Conservation (phyloP, 805 yeast species). For the Priceomyces castillae region DNA sequence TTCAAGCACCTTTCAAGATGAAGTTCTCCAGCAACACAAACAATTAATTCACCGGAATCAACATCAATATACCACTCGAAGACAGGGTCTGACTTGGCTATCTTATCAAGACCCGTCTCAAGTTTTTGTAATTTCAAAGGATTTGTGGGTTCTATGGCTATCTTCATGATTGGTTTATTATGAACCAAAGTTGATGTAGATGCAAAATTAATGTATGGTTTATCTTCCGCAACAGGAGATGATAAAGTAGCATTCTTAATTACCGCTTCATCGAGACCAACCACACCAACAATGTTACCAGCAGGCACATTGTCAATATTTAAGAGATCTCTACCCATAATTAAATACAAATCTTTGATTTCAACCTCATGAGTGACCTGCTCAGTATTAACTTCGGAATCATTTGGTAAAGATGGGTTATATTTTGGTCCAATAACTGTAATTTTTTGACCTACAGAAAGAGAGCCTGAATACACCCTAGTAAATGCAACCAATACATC, state of each 20-base stretch:
- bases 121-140: conserved; percentile 75
- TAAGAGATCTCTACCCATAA: conserved; percentile 91
- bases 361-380: conserved; percentile 57
- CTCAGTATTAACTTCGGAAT: conserved; percentile 37
- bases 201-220: conserved; percentile 68
- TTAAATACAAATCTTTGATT: conserved; percentile 67
- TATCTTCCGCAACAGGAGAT: conserved; percentile 56
- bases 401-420: conserved; percentile 52
- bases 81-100: conserved; percentile 92
- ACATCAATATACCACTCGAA: conserved; percentile 77
- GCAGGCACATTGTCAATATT: conserved; percentile 81
- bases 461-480: conserved; percentile 82
- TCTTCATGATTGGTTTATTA: conserved; percentile 89
- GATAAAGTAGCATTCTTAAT: conserved; percentile 84
- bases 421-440: conserved; percentile 84
- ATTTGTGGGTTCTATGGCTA: conserved; percentile 92
- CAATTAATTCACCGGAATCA: conserved; percentile 88
- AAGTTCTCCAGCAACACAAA: conserved; percentile 94
- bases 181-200: conserved; percentile 46
- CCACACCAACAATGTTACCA: conserved; percentile 92
- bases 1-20: conserved; percentile 93
- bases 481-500: conserved; percentile 87
- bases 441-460: conserved; percentile 70
- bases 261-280: conserved; percentile 80
- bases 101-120: conserved; percentile 71